Evolutionary conservation across 83 land plant species (phyloP).

Genomic region (Picea engelmannii): DNA sequence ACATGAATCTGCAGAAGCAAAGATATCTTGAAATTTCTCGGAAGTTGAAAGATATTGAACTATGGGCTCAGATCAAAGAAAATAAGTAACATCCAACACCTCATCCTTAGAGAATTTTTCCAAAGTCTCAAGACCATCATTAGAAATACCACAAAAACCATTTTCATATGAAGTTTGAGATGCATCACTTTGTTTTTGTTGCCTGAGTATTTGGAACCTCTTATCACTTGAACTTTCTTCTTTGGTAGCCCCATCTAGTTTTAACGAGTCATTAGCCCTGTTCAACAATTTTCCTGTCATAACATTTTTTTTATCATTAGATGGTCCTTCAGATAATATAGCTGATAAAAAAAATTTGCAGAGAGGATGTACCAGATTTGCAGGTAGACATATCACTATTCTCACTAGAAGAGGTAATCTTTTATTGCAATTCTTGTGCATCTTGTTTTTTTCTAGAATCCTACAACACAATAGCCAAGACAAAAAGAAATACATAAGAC

Average conservation of each 20-base stretch:
- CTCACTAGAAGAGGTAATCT: not conserved
- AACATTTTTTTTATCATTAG: not conserved
- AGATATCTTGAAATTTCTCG: not conserved
- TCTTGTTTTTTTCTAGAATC: not conserved
- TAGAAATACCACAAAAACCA: too few species aligned
- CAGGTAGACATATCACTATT: not conserved
- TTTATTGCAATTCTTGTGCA: not conserved
- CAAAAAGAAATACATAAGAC: not conserved
- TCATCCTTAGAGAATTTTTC: slow-evolving; percentile 3
- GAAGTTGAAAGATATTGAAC: not conserved
- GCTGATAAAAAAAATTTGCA: not conserved
- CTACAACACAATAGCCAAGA: not conserved
- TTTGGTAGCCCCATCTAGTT: slow-evolving; percentile 1
- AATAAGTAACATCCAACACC: not conserved
- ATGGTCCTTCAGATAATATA: not conserved
- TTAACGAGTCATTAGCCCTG: not conserved
- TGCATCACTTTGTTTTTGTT: too few species aligned
- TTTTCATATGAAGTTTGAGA: too few species aligned
- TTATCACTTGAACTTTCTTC: slow-evolving; percentile 3
- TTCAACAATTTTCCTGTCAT: not conserved
- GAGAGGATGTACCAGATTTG: slow-evolving; percentile 2
- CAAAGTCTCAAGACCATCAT: not conserved
- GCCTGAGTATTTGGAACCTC: too few species aligned
- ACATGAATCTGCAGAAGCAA: not conserved
- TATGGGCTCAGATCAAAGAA: not conserved